Base-by-base conservation (phyloP, 768 basidiomycete species). In the Cystobasidium ongulense region DNA sequence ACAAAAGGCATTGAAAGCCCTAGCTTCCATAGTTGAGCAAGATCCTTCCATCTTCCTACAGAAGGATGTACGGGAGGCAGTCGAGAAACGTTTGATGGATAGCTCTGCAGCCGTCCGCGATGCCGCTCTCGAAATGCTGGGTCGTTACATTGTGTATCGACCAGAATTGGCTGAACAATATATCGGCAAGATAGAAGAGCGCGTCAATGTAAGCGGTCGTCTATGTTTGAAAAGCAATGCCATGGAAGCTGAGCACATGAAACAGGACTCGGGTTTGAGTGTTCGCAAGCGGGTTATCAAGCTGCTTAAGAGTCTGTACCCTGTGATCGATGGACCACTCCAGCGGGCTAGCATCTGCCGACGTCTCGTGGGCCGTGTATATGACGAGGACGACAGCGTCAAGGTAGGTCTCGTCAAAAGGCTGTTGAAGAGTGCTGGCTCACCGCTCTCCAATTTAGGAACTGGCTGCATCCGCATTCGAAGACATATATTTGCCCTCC, bases 281-380 rank as follows among this genome's bases (percentile, higher is more conserved):
- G 96, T 99, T 2, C 86, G 96, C 35, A 97, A 97, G 80, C 88
- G 95, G 1, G 95, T 98, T 66, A 91, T 99, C 84, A 98, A 95
- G 82, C 84, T 99, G 0, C 85, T 99, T 43, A 91, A 89, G 80
- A 85, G 87, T 0, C 90, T 92, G 76, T 94, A 94, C 78, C 77
- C 81, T 1, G 86, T 88, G 23, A 87, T 88, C 1, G 84, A 86
- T 18, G 86, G 88, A 64, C 82, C 84, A 39, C 78, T 80, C 17
- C 86, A 87, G 38, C 86, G 86, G 35, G 85, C 88, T 46, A 92
- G 97, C 77, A 92, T 97, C 62, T 87, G 89, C 75, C 87, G 86
- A 0, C 87, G 88, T 71, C 85, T 99, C 25, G 88, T 96, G 1
- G 82, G 88, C 38, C 87, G 94, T 17, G 89, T 92, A 84, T 80